Evolutionary conservation across 148 eudicot genomes (phyloP), one percentile per base, ranked within the genome.

Genomic region (Suaeda aralocaspica): DNA sequence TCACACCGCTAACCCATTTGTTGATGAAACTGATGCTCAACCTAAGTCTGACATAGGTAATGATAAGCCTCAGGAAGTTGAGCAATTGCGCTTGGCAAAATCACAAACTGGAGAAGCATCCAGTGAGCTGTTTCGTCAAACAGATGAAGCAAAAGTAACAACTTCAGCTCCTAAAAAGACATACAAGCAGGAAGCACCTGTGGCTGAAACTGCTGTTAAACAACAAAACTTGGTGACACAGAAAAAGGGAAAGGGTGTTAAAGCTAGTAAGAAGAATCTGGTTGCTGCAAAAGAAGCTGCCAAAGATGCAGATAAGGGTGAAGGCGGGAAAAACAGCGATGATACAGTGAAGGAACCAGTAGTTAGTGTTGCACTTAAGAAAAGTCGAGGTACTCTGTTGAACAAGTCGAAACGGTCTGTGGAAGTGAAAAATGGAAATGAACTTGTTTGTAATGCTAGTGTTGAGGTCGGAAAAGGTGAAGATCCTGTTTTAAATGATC

Each of bases 21-120:
- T 81, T 79, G 90, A 84, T 74, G 92, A 87, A 57, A 83, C 91
- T 42, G 86, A 85, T 72, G 79, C 87, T 72, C 88, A 89, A 55
- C 18, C 59, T 72, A 82, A 78, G 45, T 24, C 61, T 30, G 46
- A 45, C 45, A 69, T 31, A 12, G 59, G 34, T 44, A 41, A 45
- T 70, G 45, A 36, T 63, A 72, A 66, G 36, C 31, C 59, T 64
- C 50, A 19, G 41, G 64, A 68, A 44, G 77, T 26, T 46, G 71
- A 81, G 59, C 53, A 39, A 11, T 42, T 49, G 9, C 66, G 34
- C 63, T 18, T 34, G 31, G 66, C 58, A 46, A 48, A 61, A 24
- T 36, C 78, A 60, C 55, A 60, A 58, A 69, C 51, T 36, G 11
- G 61, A 55, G 70, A 26, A 24, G 44, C 55, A 21, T 59, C 74